These are phyloP conservation scores for Podospora didyma DNA, from an alignment of 495 filamentous ascomycete species.

Conservation along the genomic window DNA sequence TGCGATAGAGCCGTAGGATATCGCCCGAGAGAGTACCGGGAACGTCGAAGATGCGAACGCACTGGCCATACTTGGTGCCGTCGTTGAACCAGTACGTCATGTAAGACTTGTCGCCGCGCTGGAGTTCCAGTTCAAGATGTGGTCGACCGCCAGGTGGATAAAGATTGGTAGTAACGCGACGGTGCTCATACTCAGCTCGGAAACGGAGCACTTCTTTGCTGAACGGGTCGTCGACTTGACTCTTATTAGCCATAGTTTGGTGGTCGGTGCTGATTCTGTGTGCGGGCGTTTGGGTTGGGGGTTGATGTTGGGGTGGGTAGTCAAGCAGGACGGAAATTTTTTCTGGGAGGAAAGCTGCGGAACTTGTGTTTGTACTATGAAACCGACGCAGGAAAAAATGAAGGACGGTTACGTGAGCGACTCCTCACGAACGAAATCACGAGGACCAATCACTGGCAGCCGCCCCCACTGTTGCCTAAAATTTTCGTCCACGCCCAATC, in stretches of 20 bases:
- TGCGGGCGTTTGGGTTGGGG: no score
- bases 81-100: not conserved
- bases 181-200: not conserved
- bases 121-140: not conserved
- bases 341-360: not conserved
- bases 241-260: no score
- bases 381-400: not conserved
- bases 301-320: no score
- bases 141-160: not conserved
- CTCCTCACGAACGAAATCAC: slow-evolving; percentile 2
- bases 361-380: not conserved
- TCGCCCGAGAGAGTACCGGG: not conserved
- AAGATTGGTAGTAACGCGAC: not conserved
- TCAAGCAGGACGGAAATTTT: no score
- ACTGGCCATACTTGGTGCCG: not conserved
- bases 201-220: not conserved
- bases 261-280: no score
- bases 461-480: not conserved
- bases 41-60: not conserved
- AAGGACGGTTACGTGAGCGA: slow-evolving; percentile 2
- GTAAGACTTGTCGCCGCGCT: not conserved
- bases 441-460: not conserved
- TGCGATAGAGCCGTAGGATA: not conserved
- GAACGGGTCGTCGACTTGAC: not conserved
- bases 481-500: not conserved